Conservation (phyloP, 2,329 filamentous ascomycete genomes). For the Talaromyces sp. region DNA sequence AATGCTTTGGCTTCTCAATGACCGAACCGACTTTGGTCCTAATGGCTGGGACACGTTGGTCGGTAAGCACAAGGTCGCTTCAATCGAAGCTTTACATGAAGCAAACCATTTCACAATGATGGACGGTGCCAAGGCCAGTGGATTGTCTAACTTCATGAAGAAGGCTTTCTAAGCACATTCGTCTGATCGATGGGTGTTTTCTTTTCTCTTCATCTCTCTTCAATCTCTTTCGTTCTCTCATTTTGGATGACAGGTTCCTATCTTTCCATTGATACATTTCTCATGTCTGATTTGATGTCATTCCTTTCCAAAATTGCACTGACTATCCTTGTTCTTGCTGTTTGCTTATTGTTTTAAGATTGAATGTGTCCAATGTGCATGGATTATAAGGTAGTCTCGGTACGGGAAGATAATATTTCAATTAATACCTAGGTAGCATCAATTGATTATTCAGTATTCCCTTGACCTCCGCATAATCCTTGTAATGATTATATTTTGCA, state of each 20-base stretch:
- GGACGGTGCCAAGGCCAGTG: conserved; percentile 14
- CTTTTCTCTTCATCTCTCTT: not conserved
- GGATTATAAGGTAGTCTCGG: not conserved
- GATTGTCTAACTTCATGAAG: conserved; percentile 15
- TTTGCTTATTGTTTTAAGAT: not conserved
- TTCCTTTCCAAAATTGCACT: not conserved
- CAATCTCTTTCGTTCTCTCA: not conserved
- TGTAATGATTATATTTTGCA: too few species aligned
- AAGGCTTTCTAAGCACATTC: conserved; percentile 9
- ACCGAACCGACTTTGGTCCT: conserved; percentile 44
- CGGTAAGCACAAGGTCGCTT: conserved; percentile 31
- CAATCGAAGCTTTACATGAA: conserved; percentile 29
- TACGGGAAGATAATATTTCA: conserved; percentile 8
- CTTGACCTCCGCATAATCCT: too few species aligned
- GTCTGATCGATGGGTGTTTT: not conserved
- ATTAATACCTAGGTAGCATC: too few species aligned
- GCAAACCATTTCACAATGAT: conserved; percentile 33
- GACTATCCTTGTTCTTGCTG: not conserved
- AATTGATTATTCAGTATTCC: too few species aligned
- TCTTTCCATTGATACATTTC: not conserved
- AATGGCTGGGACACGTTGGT: conserved; percentile 47
- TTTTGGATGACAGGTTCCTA: not conserved
- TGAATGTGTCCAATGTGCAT: not conserved
- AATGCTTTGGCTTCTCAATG: conserved; percentile 47
- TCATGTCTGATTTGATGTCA: not conserved